Conservation (phyloP, 495 filamentous ascomycete species). For the Sporormia fimetaria region DNA sequence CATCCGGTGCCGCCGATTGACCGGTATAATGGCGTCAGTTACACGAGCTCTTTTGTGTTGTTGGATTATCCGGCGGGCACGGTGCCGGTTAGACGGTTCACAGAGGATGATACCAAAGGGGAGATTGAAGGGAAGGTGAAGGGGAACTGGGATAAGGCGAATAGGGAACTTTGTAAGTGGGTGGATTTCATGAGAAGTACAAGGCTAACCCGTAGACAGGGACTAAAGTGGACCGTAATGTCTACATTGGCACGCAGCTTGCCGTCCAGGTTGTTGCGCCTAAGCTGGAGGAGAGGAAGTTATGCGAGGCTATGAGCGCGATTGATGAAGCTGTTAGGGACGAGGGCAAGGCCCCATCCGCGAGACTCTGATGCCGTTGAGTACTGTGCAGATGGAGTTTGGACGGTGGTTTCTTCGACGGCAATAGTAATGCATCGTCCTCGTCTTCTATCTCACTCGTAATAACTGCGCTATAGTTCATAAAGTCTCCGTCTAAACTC, state of each 20-base stretch:
- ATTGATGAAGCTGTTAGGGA: slow-evolving; percentile 28
- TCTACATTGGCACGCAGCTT: slow-evolving; percentile 46
- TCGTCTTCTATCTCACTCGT: no score
- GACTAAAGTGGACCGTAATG: slow-evolving; percentile 41
- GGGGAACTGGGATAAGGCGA: slow-evolving; percentile 50
- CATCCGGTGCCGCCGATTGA: slow-evolving; percentile 50
- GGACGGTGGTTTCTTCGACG: no score
- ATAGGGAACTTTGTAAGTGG: slow-evolving; percentile 49
- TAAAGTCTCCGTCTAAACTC: no score
- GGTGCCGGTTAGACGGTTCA: slow-evolving; percentile 44
- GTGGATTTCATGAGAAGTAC: neutral
- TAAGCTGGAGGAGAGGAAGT: slow-evolving; percentile 45
- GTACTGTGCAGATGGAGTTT: no score
- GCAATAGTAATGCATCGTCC: no score
- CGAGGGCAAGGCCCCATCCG: neutral
- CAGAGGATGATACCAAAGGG: slow-evolving; percentile 39
- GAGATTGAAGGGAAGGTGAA: slow-evolving; percentile 36
- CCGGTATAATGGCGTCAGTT: slow-evolving; percentile 49
- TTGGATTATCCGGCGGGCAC: slow-evolving; percentile 52
- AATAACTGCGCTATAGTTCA: no score
- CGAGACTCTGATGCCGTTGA: slow-evolving; percentile 10
- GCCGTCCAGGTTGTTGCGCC: slow-evolving; percentile 51
- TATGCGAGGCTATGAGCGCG: slow-evolving; percentile 46
- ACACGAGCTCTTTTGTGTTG: slow-evolving; percentile 50
- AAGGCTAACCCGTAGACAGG: slow-evolving; percentile 11